Base-by-base conservation (phyloP, 306 rosid species). In the Echinosophora koreensis region DNA sequence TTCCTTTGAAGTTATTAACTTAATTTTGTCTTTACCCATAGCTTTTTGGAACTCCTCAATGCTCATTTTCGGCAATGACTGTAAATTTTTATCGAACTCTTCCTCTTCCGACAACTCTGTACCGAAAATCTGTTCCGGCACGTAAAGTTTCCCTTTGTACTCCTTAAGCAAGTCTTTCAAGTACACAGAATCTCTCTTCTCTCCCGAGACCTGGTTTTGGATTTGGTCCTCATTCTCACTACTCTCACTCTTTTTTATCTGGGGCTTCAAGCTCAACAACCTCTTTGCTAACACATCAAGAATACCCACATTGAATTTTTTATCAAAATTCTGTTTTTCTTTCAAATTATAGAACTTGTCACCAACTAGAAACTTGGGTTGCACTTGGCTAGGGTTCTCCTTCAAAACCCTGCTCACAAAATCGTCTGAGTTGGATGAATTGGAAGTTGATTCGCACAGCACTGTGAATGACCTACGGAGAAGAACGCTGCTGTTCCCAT, bases 361-460 rank as follows among this genome's bases (percentile, higher is more conserved):
- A 35, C 97, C 97, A 60, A 89, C 67, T 28, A 89, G 81, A 81
- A 74, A 89, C 92, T 89, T 89, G 66, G 93, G 89, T 82, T 93
- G 97, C 65, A 95, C 83, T 86, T 95, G 97, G 89, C 91, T 90
- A 17, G 97, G 99, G 55, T 92, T 95, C 64, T 95, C 94, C 91
- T 88, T 90, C 86, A 95, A 84, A 72, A 95, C 87, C 84, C 89
- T 83, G 82, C 87, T 82, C 73, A 92, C 86, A 78, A 90, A 95
- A 89, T 95, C 98, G 5, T 89, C 89, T 37, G 72, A 73, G 28
- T 16, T 46, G 67, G 91, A 35, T 80, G 14, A 58, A 54, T 66
- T 59, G 10, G 89, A 78, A 46, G 75, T 18, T 71, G 90, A 86
- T 34, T 76, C 80, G 82, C 97, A 88, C 52, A 71, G 55, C 46